Evolutionary conservation across 108 stramenopile genomes (phyloP).

Genomic region (Aureococcus anophagefferens): DNA sequence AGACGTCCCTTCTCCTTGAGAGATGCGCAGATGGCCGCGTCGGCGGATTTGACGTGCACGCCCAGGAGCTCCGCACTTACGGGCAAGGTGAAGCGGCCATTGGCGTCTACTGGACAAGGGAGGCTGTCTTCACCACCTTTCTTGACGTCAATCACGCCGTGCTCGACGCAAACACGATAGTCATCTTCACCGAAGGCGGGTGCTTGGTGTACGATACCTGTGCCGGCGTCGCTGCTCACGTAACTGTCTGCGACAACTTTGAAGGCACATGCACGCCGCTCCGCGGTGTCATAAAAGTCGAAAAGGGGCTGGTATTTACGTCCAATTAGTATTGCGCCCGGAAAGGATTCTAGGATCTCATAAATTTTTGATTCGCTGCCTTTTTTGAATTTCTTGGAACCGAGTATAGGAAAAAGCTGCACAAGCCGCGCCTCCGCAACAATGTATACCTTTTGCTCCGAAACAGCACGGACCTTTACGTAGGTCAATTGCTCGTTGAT

Average conservation of each 20-base stretch:
- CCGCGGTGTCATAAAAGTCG: conserved; percentile 51
- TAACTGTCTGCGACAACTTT: conserved; percentile 81
- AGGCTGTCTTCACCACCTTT: conserved; percentile 41
- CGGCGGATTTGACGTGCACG: conserved; percentile 86
- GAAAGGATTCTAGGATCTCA: conserved; percentile 55
- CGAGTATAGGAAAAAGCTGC: conserved; percentile 87
- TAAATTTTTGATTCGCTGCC: conserved; percentile 45
- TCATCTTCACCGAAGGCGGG: conserved; percentile 99
- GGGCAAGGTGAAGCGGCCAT: conserved; percentile 59
- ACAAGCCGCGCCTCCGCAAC: conserved; percentile 70
- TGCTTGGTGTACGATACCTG: conserved; percentile 98
- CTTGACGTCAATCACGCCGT: conserved; percentile 83
- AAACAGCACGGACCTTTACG: conserved; percentile 70
- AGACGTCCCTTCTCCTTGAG: conserved; percentile 79
- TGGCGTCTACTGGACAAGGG: conserved; percentile 89
- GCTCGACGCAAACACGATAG: conserved; percentile 94
- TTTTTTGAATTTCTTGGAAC: conserved; percentile 74
- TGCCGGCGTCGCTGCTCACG: conserved; percentile 97
- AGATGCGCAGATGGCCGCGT: conserved; percentile 68
- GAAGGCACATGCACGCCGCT: conserved; percentile 48
- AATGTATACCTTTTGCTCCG: conserved; percentile 43
- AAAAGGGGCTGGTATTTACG: conserved; percentile 84
- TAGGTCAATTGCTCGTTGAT: conserved; percentile 86
- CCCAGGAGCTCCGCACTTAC: conserved; percentile 68
- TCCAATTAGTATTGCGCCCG: conserved; percentile 81